Evolutionary conservation across 768 basidiomycete genomes (phyloP).

Genomic region (Naganishia kalamii): DNA sequence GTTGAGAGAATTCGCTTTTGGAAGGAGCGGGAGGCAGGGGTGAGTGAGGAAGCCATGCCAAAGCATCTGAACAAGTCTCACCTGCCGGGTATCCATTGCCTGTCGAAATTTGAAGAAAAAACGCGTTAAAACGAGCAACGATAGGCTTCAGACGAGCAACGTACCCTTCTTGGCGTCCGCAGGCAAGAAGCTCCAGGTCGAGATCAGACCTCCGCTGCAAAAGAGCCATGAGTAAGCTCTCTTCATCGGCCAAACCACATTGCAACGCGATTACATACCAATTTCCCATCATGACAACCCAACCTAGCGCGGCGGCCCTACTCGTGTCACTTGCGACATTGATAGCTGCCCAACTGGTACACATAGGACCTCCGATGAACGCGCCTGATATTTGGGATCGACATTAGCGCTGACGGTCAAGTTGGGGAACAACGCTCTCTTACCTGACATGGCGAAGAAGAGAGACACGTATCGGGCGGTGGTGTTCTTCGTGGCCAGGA

Average conservation of each 20-base stretch:
- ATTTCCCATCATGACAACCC: conserved; percentile 29
- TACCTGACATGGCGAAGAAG: conserved; percentile 1
- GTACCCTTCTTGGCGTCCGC: neutral
- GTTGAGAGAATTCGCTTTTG: conserved; percentile 7
- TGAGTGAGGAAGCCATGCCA: no score
- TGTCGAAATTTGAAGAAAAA: neutral
- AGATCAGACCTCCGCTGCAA: conserved; percentile 9
- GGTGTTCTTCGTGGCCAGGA: conserved; percentile 17
- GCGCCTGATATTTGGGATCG: neutral
- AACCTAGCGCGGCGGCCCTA: conserved; percentile 25
- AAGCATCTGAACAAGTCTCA: no score
- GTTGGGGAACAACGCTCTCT: no score
- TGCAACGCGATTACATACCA: neutral
- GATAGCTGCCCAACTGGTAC: neutral
- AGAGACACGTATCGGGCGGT: conserved; percentile 4
- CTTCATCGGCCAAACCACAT: neutral
- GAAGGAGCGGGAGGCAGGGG: no score
- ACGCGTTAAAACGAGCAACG: neutral
- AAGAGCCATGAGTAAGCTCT: neutral
- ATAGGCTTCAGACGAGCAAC: no score
- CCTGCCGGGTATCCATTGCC: neutral
- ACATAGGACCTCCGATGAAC: neutral
- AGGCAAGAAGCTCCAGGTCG: conserved; percentile 17
- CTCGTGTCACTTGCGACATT: conserved; percentile 24
- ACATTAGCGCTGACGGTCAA: no score